Base-by-base conservation (phyloP, 2,329 filamentous ascomycete genomes). In the Graphilbum ipis-grandicollis region DNA sequence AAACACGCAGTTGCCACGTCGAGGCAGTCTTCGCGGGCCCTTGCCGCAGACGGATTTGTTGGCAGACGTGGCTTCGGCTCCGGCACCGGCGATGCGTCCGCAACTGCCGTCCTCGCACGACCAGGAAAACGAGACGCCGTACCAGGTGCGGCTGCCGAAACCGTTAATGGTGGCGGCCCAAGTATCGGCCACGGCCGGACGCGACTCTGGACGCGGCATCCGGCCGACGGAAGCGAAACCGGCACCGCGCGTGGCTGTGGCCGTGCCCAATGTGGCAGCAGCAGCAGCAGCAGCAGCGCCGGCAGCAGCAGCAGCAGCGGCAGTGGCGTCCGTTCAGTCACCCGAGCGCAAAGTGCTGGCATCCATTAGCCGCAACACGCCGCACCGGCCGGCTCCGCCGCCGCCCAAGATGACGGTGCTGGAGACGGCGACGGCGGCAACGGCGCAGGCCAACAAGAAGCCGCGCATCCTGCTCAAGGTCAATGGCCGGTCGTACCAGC, bases 331-430 rank as follows among this genome's bases (percentile, higher is more conserved):
- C 6, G 23, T 25, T 9, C 13, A 10, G 2, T 39, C 37, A 9
- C 37, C 71, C 1, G 70, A 72, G 31, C 57, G 72, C 43, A 71
- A 66, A 39, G 66, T 67, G 3, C 52, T 78, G 21, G 58, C 65
- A 10, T 50, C 60, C 2, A 60, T 74, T 39, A 68, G 58, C 44
- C 63, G 66, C 39, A 77, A 75, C 46, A 93, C 84, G 4, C 85
- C 85, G 10, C 79, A 74, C 48, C 67, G 85, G 46, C 69, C 79
- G 18, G 83, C 83, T 2, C 73, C 66, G 0, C 88, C 88, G 3
- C 88, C 90, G 4, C 88, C 90, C 1, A 96, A 94, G 56, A 96
- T 96, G 88, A 90, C 82, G 1, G 79, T 93, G 8, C 61, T 94
- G n/a, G 85, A 96, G 46, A 79, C 86, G 3, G 88, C 85, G 2